A percentile compares a stretch with the other conserved stretches of the same genome.
Conservation (phyloP, 257 asterid genomes). For the Fraxinus quadrangulata region DNA sequence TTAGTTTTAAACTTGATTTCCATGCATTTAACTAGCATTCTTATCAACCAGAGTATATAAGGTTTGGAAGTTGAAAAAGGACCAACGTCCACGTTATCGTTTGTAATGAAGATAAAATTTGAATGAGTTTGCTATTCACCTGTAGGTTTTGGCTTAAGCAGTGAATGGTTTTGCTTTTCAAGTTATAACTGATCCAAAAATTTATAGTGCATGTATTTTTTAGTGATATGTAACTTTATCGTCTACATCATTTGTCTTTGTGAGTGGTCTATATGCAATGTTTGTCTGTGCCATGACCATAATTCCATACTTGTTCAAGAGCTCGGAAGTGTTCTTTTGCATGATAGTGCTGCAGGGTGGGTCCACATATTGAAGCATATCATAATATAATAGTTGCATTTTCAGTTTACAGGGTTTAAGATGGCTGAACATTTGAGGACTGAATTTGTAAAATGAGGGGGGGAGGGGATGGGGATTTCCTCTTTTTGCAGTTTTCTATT, state of each 20-base stretch:
- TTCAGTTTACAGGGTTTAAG: not conserved
- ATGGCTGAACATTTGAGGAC: not conserved
- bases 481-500: not conserved
- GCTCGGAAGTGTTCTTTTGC: not conserved
- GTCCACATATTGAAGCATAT: not conserved
- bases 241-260: not conserved
- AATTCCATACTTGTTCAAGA: not conserved
- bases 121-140: no score
- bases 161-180: not conserved
- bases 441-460: not conserved
- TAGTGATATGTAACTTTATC: not conserved
- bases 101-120: not conserved
- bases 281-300: not conserved
- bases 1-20: not conserved
- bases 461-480: not conserved
- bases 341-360: not conserved
- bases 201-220: no score
- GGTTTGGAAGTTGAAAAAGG: not conserved
- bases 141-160: not conserved
- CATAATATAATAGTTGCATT: not conserved
- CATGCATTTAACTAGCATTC: not conserved
- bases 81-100: not conserved
- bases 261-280: not conserved
- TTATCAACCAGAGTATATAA: not conserved
- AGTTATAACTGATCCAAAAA: not conserved